Evolutionary conservation across 2,329 filamentous ascomycete species (phyloP), one percentile per base, ranked within the genome.

Genomic region (Anisogramma anomala): DNA sequence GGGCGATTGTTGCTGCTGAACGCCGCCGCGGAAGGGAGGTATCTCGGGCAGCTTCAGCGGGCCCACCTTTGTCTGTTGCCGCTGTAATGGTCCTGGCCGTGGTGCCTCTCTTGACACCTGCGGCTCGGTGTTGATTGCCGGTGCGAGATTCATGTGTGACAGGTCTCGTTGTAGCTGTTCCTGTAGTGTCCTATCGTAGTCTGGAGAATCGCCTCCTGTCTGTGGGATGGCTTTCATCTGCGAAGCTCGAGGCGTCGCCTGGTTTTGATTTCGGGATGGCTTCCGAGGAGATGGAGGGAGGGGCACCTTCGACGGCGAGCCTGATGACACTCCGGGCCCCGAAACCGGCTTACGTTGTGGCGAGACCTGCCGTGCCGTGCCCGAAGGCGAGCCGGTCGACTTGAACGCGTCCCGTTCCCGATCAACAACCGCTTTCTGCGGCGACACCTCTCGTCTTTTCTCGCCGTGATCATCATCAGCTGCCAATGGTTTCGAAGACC

Each of bases 101-200:
- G 41, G 41, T 35, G 43, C 28, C 34, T 41, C 39, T 8, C 44
- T 42, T 7, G 44, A 46, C 3, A 37, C 37, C 25, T 42, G 46
- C 28, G 42, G 33, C 20, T 42, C 40, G 33, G 46, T 3, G n/a
- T 31, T 40, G 23, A 63, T 57, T 11, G 60, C 58, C 2, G 59
- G 48, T 6, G 59, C 61, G 33, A 81, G 58, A 41, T 71, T 74
- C 49, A 81, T 60, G 49, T 67, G 66, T 22, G 66, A 65, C 63
- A 81, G 72, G 47, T 81, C 77, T 43, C 69, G 69, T 49, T 75
- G 74, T n/a, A 82, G 58, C 54, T 82, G 74, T 28, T 74, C 70
- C 46, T 78, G 76, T 31, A 79, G 56, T 31, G 71, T 68, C 33
- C 67, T 65, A 50, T 81, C 77, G 49, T 79, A 78, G 43, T 79